Base-by-base conservation (phyloP, 225 moss, liverwort and hornwort genomes). In the Asterella californica region DNA sequence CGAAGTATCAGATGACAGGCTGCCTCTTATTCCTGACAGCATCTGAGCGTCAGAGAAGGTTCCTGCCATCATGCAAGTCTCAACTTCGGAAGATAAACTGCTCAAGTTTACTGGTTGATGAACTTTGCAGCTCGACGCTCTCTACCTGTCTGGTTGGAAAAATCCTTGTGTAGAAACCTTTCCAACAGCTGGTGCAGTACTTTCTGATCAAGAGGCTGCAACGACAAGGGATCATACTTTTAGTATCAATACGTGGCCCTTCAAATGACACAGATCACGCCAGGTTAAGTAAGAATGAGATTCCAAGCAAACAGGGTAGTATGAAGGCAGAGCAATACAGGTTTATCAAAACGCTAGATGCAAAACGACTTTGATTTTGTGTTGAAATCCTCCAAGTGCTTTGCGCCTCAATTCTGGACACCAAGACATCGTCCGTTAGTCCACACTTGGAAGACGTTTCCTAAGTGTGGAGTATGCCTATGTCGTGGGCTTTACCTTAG, bases 401-500 rank as follows among this genome's bases (percentile, higher is more conserved):
- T 25, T 70, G 70, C 17, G 11, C 70, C 33, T 32, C 65, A 29
- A 37, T 69, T 42, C 19, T 69, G 21, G 24, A 37, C 57, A 37
- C 37, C 29, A 30, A 18, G 34, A 36, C 11, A 5, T 2, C 32
- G 1, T 5, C 66, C 33, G 9, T 66, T 33, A 1, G 12, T 67
- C 36, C 10, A 67, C 36, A 14, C 36, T 67, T 34, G 15, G 10
- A 33, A 2, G 15, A 34, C 32, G 15, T 11, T 14, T 34, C 19
- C 36, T 67, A 34, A 67, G 10, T 36, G 34, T 21, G n/a, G n/a
- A 61, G 4, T n/a, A 4, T n/a, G n/a, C 3, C 21, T 27, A 32
- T 29, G 6, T 10, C 8, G 17, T 29, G 42, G 25, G 27, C 42
- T n/a, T 32, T 89, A 94, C 96, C 91, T 96, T 96, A 0, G 96